Evolutionary conservation across 2,329 filamentous ascomycete genomes (phyloP).

Genomic region (Coniochaeta sp.): DNA sequence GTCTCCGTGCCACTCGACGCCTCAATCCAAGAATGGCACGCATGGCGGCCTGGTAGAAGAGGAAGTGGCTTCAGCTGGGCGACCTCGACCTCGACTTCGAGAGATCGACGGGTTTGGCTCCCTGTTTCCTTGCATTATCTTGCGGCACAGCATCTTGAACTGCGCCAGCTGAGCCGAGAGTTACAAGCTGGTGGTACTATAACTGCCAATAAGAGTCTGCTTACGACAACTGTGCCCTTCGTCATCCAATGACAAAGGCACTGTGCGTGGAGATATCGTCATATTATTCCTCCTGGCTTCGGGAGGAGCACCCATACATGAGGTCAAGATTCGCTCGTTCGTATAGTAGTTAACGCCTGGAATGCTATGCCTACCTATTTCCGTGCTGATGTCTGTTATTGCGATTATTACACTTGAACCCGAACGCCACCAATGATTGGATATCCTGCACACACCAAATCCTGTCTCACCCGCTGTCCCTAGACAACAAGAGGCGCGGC

Average conservation of each 20-base stretch:
- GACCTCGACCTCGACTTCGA: not conserved
- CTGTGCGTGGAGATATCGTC: not conserved
- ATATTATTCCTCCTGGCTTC: not conserved
- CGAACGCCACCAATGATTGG: not conserved
- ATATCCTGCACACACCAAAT: not conserved
- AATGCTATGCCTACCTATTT: not conserved
- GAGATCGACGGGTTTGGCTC: too few species aligned
- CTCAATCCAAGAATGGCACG: not conserved
- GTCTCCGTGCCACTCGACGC: not conserved
- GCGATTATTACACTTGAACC: not conserved
- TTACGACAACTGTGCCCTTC: not conserved
- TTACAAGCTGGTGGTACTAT: too few species aligned
- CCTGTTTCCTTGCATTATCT: not conserved
- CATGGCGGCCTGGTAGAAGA: not conserved
- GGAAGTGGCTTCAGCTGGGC: not conserved
- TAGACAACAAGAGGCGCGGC: not conserved
- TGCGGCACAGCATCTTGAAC: not conserved
- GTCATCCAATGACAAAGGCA: not conserved
- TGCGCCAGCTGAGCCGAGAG: too few species aligned
- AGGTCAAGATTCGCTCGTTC: not conserved
- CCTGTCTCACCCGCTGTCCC: not conserved
- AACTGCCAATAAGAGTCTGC: not conserved
- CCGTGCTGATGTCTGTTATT: not conserved
- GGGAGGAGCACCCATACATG: not conserved
- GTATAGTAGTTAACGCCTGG: not conserved